phyloP scores from a whole-genome alignment of 2,329 filamentous ascomycete species.

The Dactylellina haptotyla region DNA sequence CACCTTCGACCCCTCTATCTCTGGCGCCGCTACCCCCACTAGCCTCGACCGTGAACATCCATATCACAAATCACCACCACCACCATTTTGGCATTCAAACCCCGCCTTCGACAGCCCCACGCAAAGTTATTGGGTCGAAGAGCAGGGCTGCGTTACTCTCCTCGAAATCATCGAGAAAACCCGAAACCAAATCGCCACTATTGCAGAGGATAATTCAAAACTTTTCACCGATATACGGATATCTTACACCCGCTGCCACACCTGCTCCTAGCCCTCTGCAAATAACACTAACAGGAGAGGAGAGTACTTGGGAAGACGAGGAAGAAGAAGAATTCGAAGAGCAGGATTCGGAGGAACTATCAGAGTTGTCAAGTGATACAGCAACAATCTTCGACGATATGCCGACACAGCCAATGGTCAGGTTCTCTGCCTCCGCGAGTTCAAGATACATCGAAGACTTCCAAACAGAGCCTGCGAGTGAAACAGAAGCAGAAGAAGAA shows the following conservation, averaged over 20 bases:
- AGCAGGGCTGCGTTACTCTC: constrained; percentile 5
- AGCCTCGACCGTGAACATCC: constrained; percentile 41
- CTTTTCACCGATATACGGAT: constrained; percentile 38
- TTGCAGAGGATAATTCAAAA: constrained; percentile 33
- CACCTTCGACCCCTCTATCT: constrained; percentile 36
- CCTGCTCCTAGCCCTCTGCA: constrained; percentile 12
- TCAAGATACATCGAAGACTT: too few relatives aligned
- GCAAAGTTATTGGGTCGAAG: not conserved
- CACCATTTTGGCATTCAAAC: constrained; percentile 33
- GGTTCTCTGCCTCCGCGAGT: constrained; percentile 37
- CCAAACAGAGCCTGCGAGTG: constrained; percentile 7
- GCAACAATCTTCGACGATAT: constrained; percentile 17
- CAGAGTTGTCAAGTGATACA: not conserved
- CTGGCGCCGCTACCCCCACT: constrained; percentile 16
- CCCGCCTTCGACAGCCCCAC: constrained; percentile 18
- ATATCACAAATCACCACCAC: constrained; percentile 43
- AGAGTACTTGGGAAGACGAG: constrained; percentile 8
- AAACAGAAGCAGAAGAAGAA: not conserved
- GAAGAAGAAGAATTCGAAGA: not conserved
- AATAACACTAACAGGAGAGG: constrained; percentile 11
- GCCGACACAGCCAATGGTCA: constrained; percentile 20
- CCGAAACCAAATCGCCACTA: constrained; percentile 25
- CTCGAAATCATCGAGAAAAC: constrained; percentile 9
- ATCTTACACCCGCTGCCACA: constrained; percentile 22
- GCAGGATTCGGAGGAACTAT: not conserved